Percentiles rank a stretch among this genome's conserved stretches.
These are phyloP conservation scores for Solanum hybrid DNA, from an alignment of 305 asterid species.

Conservation along the genomic window DNA sequence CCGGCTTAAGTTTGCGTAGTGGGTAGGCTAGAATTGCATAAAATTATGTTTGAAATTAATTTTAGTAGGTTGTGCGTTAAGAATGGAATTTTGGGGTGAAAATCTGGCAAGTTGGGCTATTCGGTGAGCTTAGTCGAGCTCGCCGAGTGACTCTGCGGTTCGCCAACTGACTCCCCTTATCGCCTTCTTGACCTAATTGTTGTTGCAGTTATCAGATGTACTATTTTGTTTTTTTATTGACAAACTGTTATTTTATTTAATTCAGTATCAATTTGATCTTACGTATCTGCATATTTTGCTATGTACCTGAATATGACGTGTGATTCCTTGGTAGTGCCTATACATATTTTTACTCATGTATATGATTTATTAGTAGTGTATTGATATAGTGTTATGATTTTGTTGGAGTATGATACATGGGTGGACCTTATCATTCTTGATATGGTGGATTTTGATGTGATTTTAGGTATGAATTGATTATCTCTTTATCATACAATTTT, in stretches of 20 bases:
- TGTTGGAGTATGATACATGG: neutral
- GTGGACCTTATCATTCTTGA: neutral
- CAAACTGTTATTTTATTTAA: too few species aligned
- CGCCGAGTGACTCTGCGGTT: too few species aligned
- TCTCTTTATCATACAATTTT: neutral
- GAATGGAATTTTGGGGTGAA: too few species aligned
- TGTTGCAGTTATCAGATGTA: neutral
- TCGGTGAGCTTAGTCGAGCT: too few species aligned
- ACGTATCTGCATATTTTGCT: neutral
- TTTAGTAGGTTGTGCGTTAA: too few species aligned
- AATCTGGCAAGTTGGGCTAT: too few species aligned
- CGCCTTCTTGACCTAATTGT: too few species aligned
- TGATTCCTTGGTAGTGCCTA: neutral
- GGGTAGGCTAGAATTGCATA: too few species aligned
- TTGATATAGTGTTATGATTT: neutral
- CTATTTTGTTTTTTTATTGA: neutral
- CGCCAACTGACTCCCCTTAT: too few species aligned
- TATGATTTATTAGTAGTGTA: neutral
- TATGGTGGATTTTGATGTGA: neutral
- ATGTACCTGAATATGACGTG: neutral
- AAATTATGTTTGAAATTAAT: too few species aligned
- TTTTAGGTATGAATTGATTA: neutral
- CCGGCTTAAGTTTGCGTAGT: too few species aligned
- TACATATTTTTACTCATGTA: too few species aligned
- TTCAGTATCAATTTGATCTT: neutral